These are phyloP conservation scores for Pseudozyma thailandica DNA, from an alignment of 1,284 basidiomycete genomes.

Conservation along the genomic window DNA sequence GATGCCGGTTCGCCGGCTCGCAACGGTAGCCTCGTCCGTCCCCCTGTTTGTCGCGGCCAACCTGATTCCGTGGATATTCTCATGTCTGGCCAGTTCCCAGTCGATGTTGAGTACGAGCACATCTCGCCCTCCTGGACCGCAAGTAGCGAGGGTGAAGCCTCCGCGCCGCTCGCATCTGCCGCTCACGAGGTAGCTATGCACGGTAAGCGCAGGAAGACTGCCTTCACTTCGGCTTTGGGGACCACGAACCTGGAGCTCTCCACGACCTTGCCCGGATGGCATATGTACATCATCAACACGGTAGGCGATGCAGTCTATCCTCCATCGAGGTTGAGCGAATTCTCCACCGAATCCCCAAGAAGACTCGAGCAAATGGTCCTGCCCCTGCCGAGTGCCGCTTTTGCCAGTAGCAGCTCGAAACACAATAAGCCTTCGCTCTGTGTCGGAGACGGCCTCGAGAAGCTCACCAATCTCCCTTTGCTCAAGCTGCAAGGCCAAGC, in stretches of 20 bases:
- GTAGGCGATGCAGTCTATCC: conserved; percentile 83
- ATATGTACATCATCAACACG: conserved; percentile 87
- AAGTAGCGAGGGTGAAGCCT: conserved; percentile 30
- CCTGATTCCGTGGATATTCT: conserved; percentile 83
- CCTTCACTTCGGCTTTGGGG: conserved; percentile 85
- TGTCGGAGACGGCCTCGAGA: conserved; percentile 56
- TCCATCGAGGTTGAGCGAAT: conserved; percentile 71
- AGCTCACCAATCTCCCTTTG: conserved; percentile 55
- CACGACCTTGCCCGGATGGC: conserved; percentile 80
- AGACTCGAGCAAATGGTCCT: conserved; percentile 60
- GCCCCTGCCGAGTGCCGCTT: conserved; percentile 47
- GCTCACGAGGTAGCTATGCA: conserved; percentile 50
- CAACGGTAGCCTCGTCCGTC: conserved; percentile 71
- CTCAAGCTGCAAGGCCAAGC: conserved; percentile 76
- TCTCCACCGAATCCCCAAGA: conserved; percentile 70
- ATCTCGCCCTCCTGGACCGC: conserved; percentile 32
- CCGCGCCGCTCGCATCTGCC: conserved; percentile 48
- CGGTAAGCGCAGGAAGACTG: conserved; percentile 60
- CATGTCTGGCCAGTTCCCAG: conserved; percentile 74
- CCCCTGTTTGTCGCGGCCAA: conserved; percentile 81
- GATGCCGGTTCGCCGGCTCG: conserved; percentile 34
- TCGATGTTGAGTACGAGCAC: conserved; percentile 55
- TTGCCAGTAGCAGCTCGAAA: conserved; percentile 18
- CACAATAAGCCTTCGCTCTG: conserved; percentile 77
- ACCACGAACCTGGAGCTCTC: conserved; percentile 84